Conservation (phyloP, 352 stramenopile species). For the Phytophthora cryptogea region DNA sequence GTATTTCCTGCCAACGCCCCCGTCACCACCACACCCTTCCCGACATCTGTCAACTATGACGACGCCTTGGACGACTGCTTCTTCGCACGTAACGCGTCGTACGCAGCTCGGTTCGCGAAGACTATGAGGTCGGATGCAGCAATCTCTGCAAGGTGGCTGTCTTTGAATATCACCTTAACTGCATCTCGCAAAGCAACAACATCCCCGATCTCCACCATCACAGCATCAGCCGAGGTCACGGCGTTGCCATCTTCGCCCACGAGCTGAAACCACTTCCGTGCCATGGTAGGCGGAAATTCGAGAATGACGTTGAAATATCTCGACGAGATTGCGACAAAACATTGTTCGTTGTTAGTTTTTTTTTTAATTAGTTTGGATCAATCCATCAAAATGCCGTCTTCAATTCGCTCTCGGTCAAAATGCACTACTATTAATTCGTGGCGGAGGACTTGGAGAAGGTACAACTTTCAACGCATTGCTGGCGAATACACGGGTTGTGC, state of each 20-base stretch:
- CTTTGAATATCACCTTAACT: not conserved
- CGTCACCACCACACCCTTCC: too few relatives aligned
- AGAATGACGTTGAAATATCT: not conserved
- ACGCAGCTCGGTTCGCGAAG: not conserved
- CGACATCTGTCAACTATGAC: too few relatives aligned
- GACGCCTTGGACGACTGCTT: not conserved
- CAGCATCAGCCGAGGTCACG: conserved; percentile 3
- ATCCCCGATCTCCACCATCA: not conserved
- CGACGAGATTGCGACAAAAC: too few relatives aligned
- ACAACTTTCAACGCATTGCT: conserved; percentile 68
- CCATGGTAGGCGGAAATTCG: not conserved
- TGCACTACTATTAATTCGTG: conserved; percentile 59
- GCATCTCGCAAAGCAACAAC: not conserved
- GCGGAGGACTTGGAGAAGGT: conserved; percentile 37
- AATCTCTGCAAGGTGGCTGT: too few relatives aligned
- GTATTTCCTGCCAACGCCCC: not conserved
- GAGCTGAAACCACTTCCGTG: conserved; percentile 11
- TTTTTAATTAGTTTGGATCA: too few relatives aligned
- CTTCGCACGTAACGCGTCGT: not conserved
- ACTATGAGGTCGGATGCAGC: not conserved
- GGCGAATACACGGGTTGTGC: conserved; percentile 56
- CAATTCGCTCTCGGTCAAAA: conserved; percentile 79
- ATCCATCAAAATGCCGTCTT: conserved; percentile 68
- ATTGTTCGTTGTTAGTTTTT: too few relatives aligned
- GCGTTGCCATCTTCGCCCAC: conserved; percentile 14